phyloP scores from a whole-genome alignment of 768 basidiomycete species.

The Trametes meyenii region DNA sequence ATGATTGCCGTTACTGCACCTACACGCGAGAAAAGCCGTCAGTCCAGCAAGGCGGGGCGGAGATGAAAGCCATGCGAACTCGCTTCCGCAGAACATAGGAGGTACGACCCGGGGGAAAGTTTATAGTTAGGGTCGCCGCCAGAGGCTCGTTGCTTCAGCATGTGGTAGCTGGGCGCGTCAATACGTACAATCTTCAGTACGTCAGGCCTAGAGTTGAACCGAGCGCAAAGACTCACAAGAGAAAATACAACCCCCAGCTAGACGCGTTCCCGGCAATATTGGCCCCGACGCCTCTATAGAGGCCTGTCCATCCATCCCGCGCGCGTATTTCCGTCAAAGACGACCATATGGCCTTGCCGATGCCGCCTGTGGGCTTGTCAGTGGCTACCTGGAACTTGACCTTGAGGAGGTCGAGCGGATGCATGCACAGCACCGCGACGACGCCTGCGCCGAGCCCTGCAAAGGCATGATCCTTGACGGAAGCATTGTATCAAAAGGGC shows the following conservation, averaged over 20 bases:
- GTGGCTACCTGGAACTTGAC: slow-evolving; percentile 91
- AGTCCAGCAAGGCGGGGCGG: slow-evolving; percentile 13
- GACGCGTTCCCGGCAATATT: slow-evolving; percentile 95
- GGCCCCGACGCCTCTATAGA: slow-evolving; percentile 88
- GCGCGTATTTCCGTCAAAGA: slow-evolving; percentile 74
- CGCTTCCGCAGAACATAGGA: slow-evolving; percentile 92
- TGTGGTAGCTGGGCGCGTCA: slow-evolving; percentile 71
- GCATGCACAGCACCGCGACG: slow-evolving; percentile 92
- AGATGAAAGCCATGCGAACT: slow-evolving; percentile 63
- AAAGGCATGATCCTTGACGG: slow-evolving; percentile 84
- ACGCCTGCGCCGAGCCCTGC: slow-evolving; percentile 94
- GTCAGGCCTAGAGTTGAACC: not conserved
- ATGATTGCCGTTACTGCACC: slow-evolving; percentile 92
- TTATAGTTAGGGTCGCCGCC: slow-evolving; percentile 65
- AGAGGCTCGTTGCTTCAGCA: slow-evolving; percentile 82
- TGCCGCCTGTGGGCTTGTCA: slow-evolving; percentile 54
- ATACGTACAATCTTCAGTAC: not conserved
- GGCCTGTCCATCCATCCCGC: slow-evolving; percentile 76
- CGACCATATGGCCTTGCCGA: slow-evolving; percentile 76
- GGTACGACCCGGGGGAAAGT: slow-evolving; percentile 76
- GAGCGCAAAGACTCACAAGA: slow-evolving; percentile 71
- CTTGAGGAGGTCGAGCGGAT: slow-evolving; percentile 95
- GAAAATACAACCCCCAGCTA: slow-evolving; percentile 97
- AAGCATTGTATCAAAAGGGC: slow-evolving; percentile 4
- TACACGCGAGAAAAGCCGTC: slow-evolving; percentile 36